Base-by-base conservation (phyloP, 2,329 filamentous ascomycete species). In the Xylaria sp. region DNA sequence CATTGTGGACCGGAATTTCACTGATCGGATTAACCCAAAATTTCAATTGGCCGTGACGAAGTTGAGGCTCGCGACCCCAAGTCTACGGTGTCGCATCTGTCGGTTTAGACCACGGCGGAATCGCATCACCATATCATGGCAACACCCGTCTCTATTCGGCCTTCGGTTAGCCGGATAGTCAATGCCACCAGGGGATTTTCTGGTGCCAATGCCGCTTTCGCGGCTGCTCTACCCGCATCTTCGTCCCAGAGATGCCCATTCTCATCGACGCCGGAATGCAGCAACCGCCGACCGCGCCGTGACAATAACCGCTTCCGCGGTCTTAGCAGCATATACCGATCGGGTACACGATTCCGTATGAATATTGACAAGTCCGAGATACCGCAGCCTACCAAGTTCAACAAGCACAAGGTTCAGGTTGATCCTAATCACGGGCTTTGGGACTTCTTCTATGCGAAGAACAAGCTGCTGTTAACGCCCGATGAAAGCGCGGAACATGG, bases 371-470 rank as follows among this genome's bases (percentile, higher is more conserved):
- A 91, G 76, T 87, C 90, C 54, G 85, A 90, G 60, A 84, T 97
- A 65, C 95, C 95, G 0, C 86, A 88, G 77, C 94, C 96, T 7
- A 88, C 89, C 25, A 85, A 91, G 65, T 85, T 28, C 28, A 28
- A 86, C 70, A 86, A 89, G 77, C 88, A 88, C 63, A 80, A 84
- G 56, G 80, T 91, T 39, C 79, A 87, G 71, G 87, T 86, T 51
- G 91, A 94, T 78, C 86, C 89, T 34, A 83, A 94, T 73, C 96
- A 99, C 81, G 95, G 94, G 37, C 90, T 99, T 12, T 98, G 93
- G 92, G 91, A 89, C 0, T 99, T 99, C 83, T 98, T 99, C 82
- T 89, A 91, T 76, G 86, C 86, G 71, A 87, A 90, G 72, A 88
- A 88, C 72, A 88, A 89, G 76, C 82, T 90, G n/a, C 80, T 97